Evolutionary conservation across 768 basidiomycete genomes (phyloP), one percentile per base, ranked within the genome.

Genomic region (Russula brevipes): DNA sequence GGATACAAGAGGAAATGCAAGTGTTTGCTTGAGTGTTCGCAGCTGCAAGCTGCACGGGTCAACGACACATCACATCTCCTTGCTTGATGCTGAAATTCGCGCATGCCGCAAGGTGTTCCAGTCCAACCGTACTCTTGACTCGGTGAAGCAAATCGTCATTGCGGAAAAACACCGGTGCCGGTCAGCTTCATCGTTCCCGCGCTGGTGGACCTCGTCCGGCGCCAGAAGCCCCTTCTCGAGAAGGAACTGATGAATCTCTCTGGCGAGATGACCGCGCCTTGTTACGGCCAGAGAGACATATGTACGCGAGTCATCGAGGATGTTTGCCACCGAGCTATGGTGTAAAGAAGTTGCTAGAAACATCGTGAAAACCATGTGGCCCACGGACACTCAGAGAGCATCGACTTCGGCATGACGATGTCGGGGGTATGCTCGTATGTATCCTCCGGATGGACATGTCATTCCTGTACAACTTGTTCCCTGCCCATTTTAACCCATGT

Each of bases 41-140:
- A n/a, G n/a, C n/a, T 24, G 24, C 24, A 24, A 1, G 24, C 24
- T 1, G 24, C 24, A 24, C 24, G 24, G 24, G 24, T 24, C 24
- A 24, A 24, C 24, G 24, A n/a, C n/a, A n/a, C n/a, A n/a, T n/a
- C n/a, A n/a, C n/a, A n/a, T n/a, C n/a, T 38, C 38, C 12, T 10
- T 54, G 53, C n/a, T n/a, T 24, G n/a, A n/a, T n/a, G n/a, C n/a
- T n/a, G n/a, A n/a, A n/a, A n/a, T n/a, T n/a, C n/a, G n/a, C n/a
- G n/a, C 62, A 5, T 31, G n/a, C n/a, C 57, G 50, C 42, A 56
- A 63, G 56, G 42, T 59, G 30, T 63, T 52, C 51, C 19, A 38
- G 39, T 35, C 14, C 55, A 47, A 30, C 24, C 51, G 11, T 0
- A 1, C 47, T 35, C 49, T 59, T 4, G 31, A 41, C 24, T 5